Evolutionary conservation across 306 rosid species (phyloP).

Genomic region (Albizia julibrissin): DNA sequence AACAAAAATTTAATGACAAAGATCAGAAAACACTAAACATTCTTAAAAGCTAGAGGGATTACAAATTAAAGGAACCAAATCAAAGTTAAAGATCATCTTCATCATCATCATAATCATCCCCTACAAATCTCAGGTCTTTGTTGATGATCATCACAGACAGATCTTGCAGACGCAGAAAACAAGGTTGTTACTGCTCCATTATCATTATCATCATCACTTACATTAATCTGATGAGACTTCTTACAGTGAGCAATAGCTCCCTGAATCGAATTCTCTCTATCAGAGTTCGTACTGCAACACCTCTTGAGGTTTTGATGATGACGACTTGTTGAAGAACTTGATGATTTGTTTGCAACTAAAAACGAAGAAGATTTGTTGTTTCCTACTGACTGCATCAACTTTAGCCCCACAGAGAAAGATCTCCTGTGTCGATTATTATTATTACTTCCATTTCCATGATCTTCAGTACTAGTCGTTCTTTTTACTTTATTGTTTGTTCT

Average conservation of each 20-base stretch:
- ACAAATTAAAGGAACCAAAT: background rate
- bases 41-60: background rate
- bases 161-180: constrained; percentile 47
- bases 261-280: constrained; percentile 82
- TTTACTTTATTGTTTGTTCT: constrained; percentile 50
- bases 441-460: constrained; percentile 32
- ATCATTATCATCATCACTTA: constrained; percentile 30
- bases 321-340: constrained; percentile 7
- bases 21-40: background rate
- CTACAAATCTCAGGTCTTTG: constrained; percentile 13
- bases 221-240: constrained; percentile 41
- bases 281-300: constrained; percentile 76
- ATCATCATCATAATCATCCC: background rate
- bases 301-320: constrained; percentile 60
- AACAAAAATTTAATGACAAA: background rate
- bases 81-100: background rate
- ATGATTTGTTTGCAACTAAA: constrained; percentile 11
- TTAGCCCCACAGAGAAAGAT: constrained; percentile 76
- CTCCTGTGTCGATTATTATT: constrained; percentile 60
- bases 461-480: constrained; percentile 2
- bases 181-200: constrained; percentile 36
- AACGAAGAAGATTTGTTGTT: constrained; percentile 45
- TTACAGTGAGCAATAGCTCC: constrained; percentile 99
- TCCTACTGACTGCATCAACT: constrained; percentile 49
- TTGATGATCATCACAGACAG: constrained; percentile 34